Percentiles rank a stretch among this genome's conserved stretches.
These are phyloP conservation scores for Melampsora larici-populina DNA, from an alignment of 1,284 basidiomycete species.

Conservation along the genomic window DNA sequence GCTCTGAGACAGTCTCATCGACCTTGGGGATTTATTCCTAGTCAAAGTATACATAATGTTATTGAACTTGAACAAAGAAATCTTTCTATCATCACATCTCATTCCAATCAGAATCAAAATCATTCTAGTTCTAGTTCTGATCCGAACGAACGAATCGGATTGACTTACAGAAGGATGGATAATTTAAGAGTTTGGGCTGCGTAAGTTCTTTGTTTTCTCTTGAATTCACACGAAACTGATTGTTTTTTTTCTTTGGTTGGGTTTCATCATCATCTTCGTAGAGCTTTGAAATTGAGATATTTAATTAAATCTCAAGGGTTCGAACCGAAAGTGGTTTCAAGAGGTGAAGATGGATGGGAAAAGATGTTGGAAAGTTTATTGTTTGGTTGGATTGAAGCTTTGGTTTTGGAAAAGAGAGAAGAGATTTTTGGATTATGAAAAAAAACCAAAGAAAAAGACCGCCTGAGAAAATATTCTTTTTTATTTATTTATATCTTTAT, in stretches of 20 bases:
- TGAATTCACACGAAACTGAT: background rate
- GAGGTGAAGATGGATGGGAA: conserved; percentile 73
- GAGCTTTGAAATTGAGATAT: conserved; percentile 75
- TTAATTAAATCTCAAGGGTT: conserved; percentile 61
- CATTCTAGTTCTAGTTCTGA: background rate
- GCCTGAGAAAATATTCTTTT: too few species aligned
- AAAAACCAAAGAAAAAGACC: background rate
- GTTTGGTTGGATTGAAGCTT: conserved; percentile 65
- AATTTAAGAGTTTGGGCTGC: conserved; percentile 77
- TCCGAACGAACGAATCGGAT: conserved; percentile 53
- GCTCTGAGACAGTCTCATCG: conserved; percentile 72
- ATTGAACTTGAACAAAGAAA: conserved; percentile 60
- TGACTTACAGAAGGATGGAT: conserved; percentile 77
- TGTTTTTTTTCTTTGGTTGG: background rate
- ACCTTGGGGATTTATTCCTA: conserved; percentile 80
- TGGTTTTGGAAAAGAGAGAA: conserved; percentile 65
- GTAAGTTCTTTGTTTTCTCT: conserved; percentile 49
- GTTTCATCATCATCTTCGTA: conserved; percentile 55
- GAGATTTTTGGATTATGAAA: conserved; percentile 49
- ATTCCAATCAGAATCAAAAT: too few species aligned
- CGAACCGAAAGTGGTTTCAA: conserved; percentile 69
- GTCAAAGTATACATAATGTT: conserved; percentile 73
- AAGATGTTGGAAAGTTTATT: conserved; percentile 67
- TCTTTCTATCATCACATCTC: too few species aligned
- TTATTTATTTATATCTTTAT: too few species aligned